Base-by-base conservation (phyloP, 495 filamentous ascomycete species). In the Daldinia grandis region DNA sequence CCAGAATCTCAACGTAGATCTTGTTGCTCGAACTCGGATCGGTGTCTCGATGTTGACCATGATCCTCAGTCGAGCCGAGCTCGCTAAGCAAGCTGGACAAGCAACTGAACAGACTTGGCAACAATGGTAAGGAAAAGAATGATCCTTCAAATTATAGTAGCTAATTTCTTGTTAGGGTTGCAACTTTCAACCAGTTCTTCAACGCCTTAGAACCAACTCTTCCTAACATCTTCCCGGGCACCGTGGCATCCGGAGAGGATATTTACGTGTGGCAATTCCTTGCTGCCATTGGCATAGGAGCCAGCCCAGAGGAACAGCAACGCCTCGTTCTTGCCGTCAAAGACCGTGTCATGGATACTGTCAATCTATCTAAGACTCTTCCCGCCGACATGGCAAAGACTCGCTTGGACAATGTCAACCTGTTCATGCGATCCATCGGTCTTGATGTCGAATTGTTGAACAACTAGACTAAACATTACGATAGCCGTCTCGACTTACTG, bases 251-350 rank as follows among this genome's bases (percentile, higher is more conserved):
- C 17, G 90, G 90, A 53, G 91, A 95, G 63, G 95, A 99, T 75
- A 89, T 95, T 72, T 96, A 98, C 74, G 94, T 98, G 15, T 99
- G 95, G 95, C 94, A 98, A 78, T 97, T 98, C 79, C 85, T 99
- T 66, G 95, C 95, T 17, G 93, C 94, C 8, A 90, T 96, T 66
- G 95, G 95, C 47, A 93, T 97, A 68, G 94, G 93, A 35, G 94
- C 95, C 37, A 93, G 87, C 78, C 93, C 92, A 7, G 91, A 95
- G 62, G 95, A 98, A 79, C 96, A 99, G 80, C 93, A 97, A 79
- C 85, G 93, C 50, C 83, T 99, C 51, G 95, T 99, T 3, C 87
- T 97, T 76, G 94, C 93, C 55, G 96, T 99, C 55, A 99, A 98
- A 89, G 96, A 98, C 72, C 89, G 94, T 61, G 95, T 99, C 59